These are phyloP conservation scores for Benincasa hispida DNA, from an alignment of 306 rosid species.

Conservation along the genomic window DNA sequence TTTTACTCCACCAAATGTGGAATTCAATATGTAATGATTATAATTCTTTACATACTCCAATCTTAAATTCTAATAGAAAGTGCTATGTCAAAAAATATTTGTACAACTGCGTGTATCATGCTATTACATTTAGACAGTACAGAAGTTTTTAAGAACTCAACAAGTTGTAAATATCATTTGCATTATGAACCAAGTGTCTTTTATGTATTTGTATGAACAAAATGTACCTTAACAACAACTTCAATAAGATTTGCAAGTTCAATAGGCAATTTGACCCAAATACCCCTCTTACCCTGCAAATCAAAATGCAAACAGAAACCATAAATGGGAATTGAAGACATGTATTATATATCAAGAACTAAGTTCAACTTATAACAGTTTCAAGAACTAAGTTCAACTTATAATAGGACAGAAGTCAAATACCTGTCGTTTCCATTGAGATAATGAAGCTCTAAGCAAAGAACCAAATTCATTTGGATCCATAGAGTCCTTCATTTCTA, in stretches of 20 bases:
- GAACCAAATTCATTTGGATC: slow-evolving; percentile 34
- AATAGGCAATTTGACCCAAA: slow-evolving; percentile 70
- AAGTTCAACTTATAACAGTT: not conserved
- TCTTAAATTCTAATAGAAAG: not conserved
- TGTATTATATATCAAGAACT: not conserved
- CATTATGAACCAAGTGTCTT: not conserved
- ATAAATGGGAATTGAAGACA: not conserved
- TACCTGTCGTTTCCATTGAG: slow-evolving; percentile 61
- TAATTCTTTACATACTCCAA: not conserved
- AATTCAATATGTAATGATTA: not conserved
- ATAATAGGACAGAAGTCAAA: not conserved
- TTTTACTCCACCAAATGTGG: not conserved
- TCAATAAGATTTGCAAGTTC: slow-evolving; percentile 44
- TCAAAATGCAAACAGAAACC: not conserved
- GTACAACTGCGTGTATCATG: not conserved
- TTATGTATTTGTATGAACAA: not conserved
- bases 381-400: too few species aligned
- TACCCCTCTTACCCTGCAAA: slow-evolving; percentile 64
- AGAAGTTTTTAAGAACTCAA: not conserved
- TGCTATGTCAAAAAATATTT: not conserved
- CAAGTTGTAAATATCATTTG: not conserved
- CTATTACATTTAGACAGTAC: not conserved
- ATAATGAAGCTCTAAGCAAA: slow-evolving; percentile 37
- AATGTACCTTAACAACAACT: slow-evolving; percentile 46
- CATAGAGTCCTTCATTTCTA: slow-evolving; percentile 40